A percentile compares a stretch with the other conserved stretches of the same genome.
Conservation (phyloP, 257 asterid species). For the Solanum pennellii region DNA sequence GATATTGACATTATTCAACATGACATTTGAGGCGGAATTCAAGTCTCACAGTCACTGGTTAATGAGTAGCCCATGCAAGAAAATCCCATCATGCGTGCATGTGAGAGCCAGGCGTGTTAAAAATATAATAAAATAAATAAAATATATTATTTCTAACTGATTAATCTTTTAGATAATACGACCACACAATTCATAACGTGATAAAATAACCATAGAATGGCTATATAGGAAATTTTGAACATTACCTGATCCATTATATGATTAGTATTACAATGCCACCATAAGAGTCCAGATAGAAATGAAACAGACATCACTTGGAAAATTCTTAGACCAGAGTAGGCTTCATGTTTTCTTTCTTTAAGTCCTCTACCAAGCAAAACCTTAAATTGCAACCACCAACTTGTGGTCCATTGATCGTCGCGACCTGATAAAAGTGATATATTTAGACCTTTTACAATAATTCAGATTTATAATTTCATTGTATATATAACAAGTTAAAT, state of each 20-base stretch:
- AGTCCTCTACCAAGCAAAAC: conserved; percentile 73
- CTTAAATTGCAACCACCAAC: conserved; percentile 83
- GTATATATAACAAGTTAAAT: not conserved
- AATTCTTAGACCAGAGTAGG: conserved; percentile 50
- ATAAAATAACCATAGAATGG: not conserved
- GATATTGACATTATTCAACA: not conserved
- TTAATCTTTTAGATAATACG: not conserved
- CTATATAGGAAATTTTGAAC: not conserved
- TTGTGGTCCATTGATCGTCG: conserved; percentile 58
- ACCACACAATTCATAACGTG: not conserved
- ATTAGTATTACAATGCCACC: conserved; percentile 81
- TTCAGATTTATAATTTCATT: not conserved
- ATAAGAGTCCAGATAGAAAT: conserved; percentile 59
- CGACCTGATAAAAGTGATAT: conserved; percentile 13
- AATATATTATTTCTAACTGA: not conserved
- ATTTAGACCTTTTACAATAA: not conserved
- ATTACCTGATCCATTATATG: conserved; percentile 92
- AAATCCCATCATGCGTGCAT: not conserved
- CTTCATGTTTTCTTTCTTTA: conserved; percentile 67
- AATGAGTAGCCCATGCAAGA: not conserved
- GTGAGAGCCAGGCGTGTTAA: not conserved
- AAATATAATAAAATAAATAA: not conserved
- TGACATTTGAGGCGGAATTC: not conserved
- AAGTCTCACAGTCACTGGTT: not conserved
- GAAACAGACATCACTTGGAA: conserved; percentile 84